Conservation (phyloP, 176 grass and related monocot genomes). For the Metroxylon sagu region DNA sequence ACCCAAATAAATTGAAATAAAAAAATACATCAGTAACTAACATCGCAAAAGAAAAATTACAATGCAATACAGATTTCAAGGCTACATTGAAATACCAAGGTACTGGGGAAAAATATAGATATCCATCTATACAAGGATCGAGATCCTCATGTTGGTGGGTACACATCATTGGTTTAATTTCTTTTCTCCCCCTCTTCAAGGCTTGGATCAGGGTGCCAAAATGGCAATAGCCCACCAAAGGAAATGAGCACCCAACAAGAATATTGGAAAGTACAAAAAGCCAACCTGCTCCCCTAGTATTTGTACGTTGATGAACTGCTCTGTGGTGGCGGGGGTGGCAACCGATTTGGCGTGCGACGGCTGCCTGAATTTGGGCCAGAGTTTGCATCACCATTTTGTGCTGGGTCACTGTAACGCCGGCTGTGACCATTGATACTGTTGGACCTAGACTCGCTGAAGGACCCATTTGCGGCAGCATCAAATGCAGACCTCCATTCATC, state of each 20-base stretch:
- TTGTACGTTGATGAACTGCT: slow-evolving; percentile 15
- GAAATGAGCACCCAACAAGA: slow-evolving; percentile 37
- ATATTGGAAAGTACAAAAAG: slow-evolving; percentile 27
- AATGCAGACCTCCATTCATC: slow-evolving; percentile 96
- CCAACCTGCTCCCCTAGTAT: slow-evolving; percentile 49
- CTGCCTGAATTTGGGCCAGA: slow-evolving; percentile 54
- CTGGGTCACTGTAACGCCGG: slow-evolving; percentile 15
- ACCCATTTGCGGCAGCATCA: slow-evolving; percentile 44
- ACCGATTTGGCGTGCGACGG: slow-evolving; percentile 64
- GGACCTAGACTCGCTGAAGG: slow-evolving; percentile 47
- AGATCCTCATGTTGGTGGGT: slow-evolving; percentile 6
- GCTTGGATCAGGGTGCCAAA: slow-evolving; percentile 21
- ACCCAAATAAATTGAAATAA: no score
- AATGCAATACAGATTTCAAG: background rate
- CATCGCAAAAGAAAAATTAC: no score
- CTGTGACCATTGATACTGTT: slow-evolving; percentile 49
- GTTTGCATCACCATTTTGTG: slow-evolving; percentile 64
- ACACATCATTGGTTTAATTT: slow-evolving; percentile 26
- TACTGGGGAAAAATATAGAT: background rate
- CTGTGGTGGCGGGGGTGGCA: slow-evolving; percentile 62
- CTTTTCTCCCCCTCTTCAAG: slow-evolving; percentile 17
- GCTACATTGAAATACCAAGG: background rate
- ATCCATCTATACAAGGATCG: slow-evolving; percentile 40
- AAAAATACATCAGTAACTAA: no score
- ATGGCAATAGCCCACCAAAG: slow-evolving; percentile 19